Conservation (phyloP, 1,284 basidiomycete genomes). For the Ceratobasidium sp. region DNA sequence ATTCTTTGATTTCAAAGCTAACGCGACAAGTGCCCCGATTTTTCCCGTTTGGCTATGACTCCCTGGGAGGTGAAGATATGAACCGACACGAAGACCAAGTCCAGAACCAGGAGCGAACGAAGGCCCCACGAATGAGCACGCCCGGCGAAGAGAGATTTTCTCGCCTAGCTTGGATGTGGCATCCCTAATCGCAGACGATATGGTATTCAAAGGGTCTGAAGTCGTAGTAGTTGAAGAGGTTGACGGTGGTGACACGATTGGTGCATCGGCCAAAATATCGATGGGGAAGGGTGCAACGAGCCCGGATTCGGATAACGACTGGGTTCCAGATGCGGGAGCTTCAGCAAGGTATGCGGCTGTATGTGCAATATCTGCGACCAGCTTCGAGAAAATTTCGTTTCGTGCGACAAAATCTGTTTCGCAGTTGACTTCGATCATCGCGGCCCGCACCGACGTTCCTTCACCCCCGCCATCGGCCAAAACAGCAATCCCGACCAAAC, state of each 20-base stretch:
- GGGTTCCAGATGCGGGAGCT: slow-evolving; percentile 46
- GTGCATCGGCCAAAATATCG: slow-evolving; percentile 68
- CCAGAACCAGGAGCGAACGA: slow-evolving; percentile 56
- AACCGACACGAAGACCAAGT: slow-evolving; percentile 68
- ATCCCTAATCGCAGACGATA: slow-evolving; percentile 78
- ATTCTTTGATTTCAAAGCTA: slow-evolving; percentile 62
- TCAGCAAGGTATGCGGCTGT: slow-evolving; percentile 84
- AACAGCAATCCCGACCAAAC: slow-evolving; percentile 77
- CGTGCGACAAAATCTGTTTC: slow-evolving; percentile 97
- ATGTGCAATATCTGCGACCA: slow-evolving; percentile 83
- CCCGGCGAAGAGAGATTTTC: slow-evolving; percentile 82
- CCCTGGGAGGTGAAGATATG: slow-evolving; percentile 72
- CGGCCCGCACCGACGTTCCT: slow-evolving; percentile 66
- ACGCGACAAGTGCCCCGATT: slow-evolving; percentile 71
- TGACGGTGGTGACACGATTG: slow-evolving; percentile 60
- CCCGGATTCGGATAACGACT: slow-evolving; percentile 46
- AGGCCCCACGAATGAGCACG: slow-evolving; percentile 68
- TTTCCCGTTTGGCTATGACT: slow-evolving; percentile 62
- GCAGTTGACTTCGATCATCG: slow-evolving; percentile 93
- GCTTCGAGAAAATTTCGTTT: slow-evolving; percentile 80
- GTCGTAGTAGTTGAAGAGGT: slow-evolving; percentile 41
- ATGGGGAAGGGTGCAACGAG: slow-evolving; percentile 55
- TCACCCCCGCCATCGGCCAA: slow-evolving; percentile 62
- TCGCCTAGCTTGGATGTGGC: slow-evolving; percentile 88
- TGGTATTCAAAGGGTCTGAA: slow-evolving; percentile 55